phyloP scores from a whole-genome alignment of 176 grass and related monocot genomes.

The Avena atlantica region DNA sequence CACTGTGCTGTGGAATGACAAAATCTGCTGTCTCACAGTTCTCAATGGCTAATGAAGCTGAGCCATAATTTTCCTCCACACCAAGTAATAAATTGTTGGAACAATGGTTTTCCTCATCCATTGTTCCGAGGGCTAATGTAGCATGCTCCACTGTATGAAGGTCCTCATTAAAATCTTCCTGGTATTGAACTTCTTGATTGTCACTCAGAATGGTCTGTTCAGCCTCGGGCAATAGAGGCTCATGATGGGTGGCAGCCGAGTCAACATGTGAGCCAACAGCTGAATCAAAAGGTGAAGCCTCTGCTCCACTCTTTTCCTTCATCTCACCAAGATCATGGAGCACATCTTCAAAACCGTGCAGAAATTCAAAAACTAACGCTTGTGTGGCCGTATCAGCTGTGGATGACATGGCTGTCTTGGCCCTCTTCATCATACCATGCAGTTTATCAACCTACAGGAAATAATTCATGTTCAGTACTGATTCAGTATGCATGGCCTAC shows the following conservation, averaged over 20 bases:
- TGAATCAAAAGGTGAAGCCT: conserved; percentile 37
- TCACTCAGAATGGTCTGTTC: conserved; percentile 34
- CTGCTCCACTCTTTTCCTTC: conserved; percentile 37
- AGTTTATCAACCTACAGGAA: conserved; percentile 61
- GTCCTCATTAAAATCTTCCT: conserved; percentile 36
- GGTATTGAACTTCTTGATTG: conserved; percentile 46
- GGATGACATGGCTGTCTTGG: conserved; percentile 52
- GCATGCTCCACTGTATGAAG: conserved; percentile 38
- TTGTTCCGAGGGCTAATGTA: conserved; percentile 29
- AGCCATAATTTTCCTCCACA: conserved; percentile 21
- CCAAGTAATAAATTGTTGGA: conserved; percentile 32
- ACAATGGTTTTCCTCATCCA: conserved; percentile 36
- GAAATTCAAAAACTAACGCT: conserved; percentile 59
- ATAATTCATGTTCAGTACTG: conserved; percentile 27
- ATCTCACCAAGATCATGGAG: conserved; percentile 60
- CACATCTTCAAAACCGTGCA: conserved; percentile 66
- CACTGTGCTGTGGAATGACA: conserved; percentile 17
- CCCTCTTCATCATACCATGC: conserved; percentile 61
- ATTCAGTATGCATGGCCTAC: conserved; percentile 4
- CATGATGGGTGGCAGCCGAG: conserved; percentile 19
- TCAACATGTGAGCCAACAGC: conserved; percentile 31
- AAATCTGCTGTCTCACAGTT: conserved; percentile 32
- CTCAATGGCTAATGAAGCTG: conserved; percentile 23
- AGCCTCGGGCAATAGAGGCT: conserved; percentile 32
- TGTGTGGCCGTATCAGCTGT: conserved; percentile 50